Base-by-base conservation (phyloP, 2,329 filamentous ascomycete genomes). In the Aspergillus puulaauensis region DNA sequence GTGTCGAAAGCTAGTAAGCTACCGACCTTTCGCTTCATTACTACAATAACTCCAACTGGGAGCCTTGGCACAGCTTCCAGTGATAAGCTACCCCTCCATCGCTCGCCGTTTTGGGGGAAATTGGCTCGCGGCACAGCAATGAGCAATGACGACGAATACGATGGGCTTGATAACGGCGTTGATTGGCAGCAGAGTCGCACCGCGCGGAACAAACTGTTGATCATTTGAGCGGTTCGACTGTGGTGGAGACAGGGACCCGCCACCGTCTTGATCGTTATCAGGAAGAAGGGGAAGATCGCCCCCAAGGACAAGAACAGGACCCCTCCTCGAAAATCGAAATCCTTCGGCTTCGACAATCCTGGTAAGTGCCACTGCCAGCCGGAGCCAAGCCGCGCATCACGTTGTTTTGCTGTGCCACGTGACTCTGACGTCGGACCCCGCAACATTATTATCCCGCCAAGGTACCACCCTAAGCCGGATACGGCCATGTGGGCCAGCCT, bases 181-280 rank as follows among this genome's bases (percentile, higher is more conserved):
- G 44, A 57, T 57, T 57, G 56, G 56, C 17, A 44, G 50, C 17
- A n/a, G 45, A 44, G 40, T 49, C 35, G 43, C 44, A 48, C 49
- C 15, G 43, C 17, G 21, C 48, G 50, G 43, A 33, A 53, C 33
- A 46, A 51, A 47, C 17, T 49, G 56, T 23, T 57, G 56, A 57
- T 57, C 49, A 53, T 23, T 43, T 49, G 49, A 39, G 21, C 27
- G 27, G 27, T 31, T 54, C 37, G 33, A 48, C 24, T 37, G 21
- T 12, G 27, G 52, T 54, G 44, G 52, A 37, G 44, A 48, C 45
- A 14, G 17, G 27, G 12, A 24, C 14, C 17, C 17, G 21, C 17
- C 21, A 19, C 46, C 37, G 46, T 23, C 33, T 43, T 40, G 31
- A 31, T 31, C 47, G 31, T 50, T 50, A 39, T 54, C 21, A 53